Base-by-base conservation (phyloP, 2,329 filamentous ascomycete genomes). In the Diaporthe australafricana region DNA sequence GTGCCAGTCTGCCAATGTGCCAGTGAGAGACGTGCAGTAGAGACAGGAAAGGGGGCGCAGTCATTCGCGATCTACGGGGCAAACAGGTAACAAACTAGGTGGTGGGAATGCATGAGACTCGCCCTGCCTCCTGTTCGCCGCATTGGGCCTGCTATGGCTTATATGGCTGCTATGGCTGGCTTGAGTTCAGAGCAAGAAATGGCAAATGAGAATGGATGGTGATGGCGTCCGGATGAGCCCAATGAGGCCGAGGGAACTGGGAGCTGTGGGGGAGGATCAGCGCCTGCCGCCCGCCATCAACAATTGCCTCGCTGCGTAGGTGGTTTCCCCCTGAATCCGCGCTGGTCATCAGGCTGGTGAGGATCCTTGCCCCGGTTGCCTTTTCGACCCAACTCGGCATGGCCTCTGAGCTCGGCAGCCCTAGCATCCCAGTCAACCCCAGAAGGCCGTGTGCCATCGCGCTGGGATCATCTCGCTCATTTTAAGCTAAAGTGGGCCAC, bases 401-500 rank as follows among this genome's bases (percentile, higher is more conserved):
- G 67, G 42, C 56, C 42, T 40, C 32, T n/a, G 32, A 42, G 12
- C 65, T 47, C 25, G 48, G 65, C 38, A 40, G 38, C 9, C 50
- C 4, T 27, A 1, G 0, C 2, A 56, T 56, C 48, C 30, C 67
- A 32, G 67, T 50, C 60, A 65, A 65, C 60, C 60, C 60, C 60
- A 42, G 60, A 65, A 12, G 45, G 12, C 30, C 60, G 42, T 35
- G 60, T 69, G 68, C 42, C 56, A 69, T 66, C 30, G 30, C 47
- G 50, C 53, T 55, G 65, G 68, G 57, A 56, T 72, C 65, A 73
- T 73, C 57, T 73, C 72, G 72, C 56, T 70, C 71, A 73, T 72
- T 35, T 56, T 66, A 69, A 68, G 69, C 70, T 72, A 72, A 60
- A 65, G 32, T 52, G 22, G 30, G 35, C 12, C 42, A 6, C 7